Evolutionary conservation across 2,329 filamentous ascomycete genomes (phyloP).

Genomic region (Aspergillus calidoustus): DNA sequence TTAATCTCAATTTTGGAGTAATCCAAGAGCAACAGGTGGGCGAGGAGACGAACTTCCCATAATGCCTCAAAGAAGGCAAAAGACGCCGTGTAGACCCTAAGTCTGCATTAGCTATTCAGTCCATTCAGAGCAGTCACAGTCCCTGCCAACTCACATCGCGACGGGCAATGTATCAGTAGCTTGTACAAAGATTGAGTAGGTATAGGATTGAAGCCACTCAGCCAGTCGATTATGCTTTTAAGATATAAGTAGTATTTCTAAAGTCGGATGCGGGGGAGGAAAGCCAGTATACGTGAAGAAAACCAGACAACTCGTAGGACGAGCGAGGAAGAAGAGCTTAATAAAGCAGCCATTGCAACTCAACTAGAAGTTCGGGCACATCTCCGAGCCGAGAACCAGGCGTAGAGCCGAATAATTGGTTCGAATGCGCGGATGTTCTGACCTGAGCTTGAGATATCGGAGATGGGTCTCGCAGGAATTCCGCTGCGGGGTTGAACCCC

Average conservation of each 20-base stretch:
- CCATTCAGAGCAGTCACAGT: neutral
- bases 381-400: neutral
- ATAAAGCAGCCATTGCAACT: neutral
- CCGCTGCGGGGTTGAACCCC: constrained; percentile 20
- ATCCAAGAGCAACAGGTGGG: neutral
- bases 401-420: neutral
- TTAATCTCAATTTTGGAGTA: neutral
- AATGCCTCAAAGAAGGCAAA: constrained; percentile 83
- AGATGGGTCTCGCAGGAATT: constrained; percentile 13
- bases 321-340: neutral
- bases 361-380: constrained; percentile 7
- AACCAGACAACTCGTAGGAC: neutral
- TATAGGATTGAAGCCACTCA: no score
- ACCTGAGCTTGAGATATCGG: neutral
- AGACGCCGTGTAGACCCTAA: constrained; percentile 67
- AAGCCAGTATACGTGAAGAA: neutral
- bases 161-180: neutral
- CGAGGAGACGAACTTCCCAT: constrained; percentile 50
- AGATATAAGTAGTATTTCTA: neutral
- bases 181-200: no score
- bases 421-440: neutral
- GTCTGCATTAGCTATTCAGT: neutral
- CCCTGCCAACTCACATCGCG: neutral
- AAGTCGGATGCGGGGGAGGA: neutral
- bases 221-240: no score